Evolutionary conservation across 129 eudicot species (phyloP), one percentile per base, ranked within the genome.

Genomic region (Chrysanthemum makinoi): DNA sequence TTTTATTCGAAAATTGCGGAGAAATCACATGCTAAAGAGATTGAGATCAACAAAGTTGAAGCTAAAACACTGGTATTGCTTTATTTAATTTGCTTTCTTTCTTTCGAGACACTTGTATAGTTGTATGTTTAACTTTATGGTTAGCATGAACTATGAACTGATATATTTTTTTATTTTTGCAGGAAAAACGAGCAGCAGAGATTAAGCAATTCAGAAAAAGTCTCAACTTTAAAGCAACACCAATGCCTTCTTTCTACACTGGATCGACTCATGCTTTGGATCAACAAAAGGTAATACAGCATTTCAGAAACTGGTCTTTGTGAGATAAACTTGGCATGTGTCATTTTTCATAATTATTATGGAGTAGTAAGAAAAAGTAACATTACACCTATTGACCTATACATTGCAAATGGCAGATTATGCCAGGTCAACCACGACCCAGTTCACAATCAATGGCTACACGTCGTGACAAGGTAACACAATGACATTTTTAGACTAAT

Each of bases 201-300:
- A 70, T 80, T 26, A 92, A 85, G 73, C 88, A 85, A 69, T 68
- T 85, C n/a, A 73, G 89, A 65, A 77, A 54, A 83, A 87, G 83
- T 72, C 88, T 87, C 44, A 85, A 81, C 70, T 86, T 92, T 68
- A 89, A 85, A 85, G 96, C 91, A 72, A 86, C 68, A 69, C 96
- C 97, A 12, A 77, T 91, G 84, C 93, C 96, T 81, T 79, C 91
- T 39, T 91, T 91, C 52, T 86, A 91, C 80, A 85, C 69, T 54
- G 78, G 64, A 66, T 73, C 86, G 65, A 68, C 46, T 73, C 70
- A 54, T 46, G 81, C 58, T 44, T 64, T 75, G 52, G 75, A 84
- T 74, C 76, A 59, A 78, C 66, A 51, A 67, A 86, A 91, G 93
- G 97, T 91, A 53, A 75, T 62, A 60, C 10, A 77, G 44, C 60